Conservation (phyloP, 805 yeast genomes). For the Starmerella gropengiesseri region DNA sequence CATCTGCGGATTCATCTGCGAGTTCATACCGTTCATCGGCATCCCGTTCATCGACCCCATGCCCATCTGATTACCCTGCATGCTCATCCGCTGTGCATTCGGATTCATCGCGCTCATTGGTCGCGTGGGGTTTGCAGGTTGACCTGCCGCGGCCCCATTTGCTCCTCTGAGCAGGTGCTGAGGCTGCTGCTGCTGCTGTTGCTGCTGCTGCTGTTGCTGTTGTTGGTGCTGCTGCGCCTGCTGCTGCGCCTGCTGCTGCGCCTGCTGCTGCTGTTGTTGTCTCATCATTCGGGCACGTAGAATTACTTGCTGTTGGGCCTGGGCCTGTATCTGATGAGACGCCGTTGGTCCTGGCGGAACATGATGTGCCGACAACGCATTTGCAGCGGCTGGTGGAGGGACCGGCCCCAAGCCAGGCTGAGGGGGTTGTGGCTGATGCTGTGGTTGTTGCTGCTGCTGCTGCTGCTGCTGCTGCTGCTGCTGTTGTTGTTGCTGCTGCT, state of each 20-base stretch:
- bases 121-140: neutral
- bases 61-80: slow-evolving; percentile 4
- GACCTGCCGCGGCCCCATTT: neutral
- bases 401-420: neutral
- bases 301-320: slow-evolving; percentile 20
- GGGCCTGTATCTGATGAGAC: slow-evolving; percentile 23
- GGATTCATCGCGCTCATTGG: slow-evolving; percentile 16
- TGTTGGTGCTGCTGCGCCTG: no score
- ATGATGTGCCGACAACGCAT: slow-evolving; percentile 10
- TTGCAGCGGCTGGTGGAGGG: neutral
- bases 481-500: no score
- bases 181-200: slow-evolving; percentile 4
- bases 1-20: slow-evolving; percentile 10
- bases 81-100: neutral
- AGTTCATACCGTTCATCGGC: slow-evolving; percentile 5
- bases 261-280: no score
- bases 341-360: slow-evolving; percentile 23
- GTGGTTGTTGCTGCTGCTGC: no score
- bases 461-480: no score
- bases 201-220: neutral
- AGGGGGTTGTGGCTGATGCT: neutral
- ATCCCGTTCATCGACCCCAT: slow-evolving; percentile 3
- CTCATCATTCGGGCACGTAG: slow-evolving; percentile 13
- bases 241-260: no score
- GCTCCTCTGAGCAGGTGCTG: neutral